Evolutionary conservation across 169 alveolate species (phyloP).

Genomic region (Condylostoma magnum): DNA sequence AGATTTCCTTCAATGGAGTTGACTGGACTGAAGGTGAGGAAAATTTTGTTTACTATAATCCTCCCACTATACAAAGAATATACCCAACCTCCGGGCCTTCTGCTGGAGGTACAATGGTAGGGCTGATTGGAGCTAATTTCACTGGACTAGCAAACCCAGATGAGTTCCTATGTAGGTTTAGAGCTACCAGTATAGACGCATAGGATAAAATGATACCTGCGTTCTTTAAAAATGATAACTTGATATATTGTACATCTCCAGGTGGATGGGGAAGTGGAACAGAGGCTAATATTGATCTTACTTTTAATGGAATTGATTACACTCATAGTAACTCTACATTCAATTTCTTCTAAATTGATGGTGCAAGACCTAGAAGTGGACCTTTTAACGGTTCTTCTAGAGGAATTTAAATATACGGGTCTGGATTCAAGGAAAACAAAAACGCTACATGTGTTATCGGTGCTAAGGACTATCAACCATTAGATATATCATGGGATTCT

Average conservation of each 20-base stretch:
- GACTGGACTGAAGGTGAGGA: constrained; percentile 68
- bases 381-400: constrained; percentile 71
- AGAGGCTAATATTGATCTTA: constrained; percentile 60
- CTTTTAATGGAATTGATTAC: constrained; percentile 73
- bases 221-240: constrained; percentile 38
- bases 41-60: constrained; percentile 58
- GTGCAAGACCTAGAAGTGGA: constrained; percentile 62
- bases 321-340: constrained; percentile 53
- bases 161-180: constrained; percentile 71
- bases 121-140: constrained; percentile 60
- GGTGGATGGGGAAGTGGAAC: constrained; percentile 79
- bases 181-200: constrained; percentile 45
- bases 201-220: constrained; percentile 58
- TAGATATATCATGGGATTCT: constrained; percentile 38
- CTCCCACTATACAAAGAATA: constrained; percentile 46
- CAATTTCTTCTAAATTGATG: constrained; percentile 61
- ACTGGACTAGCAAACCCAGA: constrained; percentile 58
- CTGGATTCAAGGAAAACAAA: constrained; percentile 57
- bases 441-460: constrained; percentile 57
- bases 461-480: constrained; percentile 43
- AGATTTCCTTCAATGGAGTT: constrained; percentile 65
- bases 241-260: constrained; percentile 72
- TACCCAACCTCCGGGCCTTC: constrained; percentile 70
- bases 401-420: constrained; percentile 60
- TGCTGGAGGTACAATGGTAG: constrained; percentile 72